These are phyloP conservation scores for Theileria annulata DNA, from an alignment of 169 alveolate species.

Conservation along the genomic window DNA sequence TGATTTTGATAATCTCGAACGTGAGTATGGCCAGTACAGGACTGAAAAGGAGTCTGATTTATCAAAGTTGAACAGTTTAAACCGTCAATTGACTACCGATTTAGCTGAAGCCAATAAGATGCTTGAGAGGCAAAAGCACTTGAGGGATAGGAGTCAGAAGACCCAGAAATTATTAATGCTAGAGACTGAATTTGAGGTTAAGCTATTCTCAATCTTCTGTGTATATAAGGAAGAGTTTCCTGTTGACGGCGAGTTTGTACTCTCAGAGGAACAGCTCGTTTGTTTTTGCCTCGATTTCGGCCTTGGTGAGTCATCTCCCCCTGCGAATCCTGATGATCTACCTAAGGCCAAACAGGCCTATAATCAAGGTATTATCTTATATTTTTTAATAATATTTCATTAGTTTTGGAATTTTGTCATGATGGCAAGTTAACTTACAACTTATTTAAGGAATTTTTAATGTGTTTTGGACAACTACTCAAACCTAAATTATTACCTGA, in stretches of 20 bases:
- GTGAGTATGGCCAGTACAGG: constrained; percentile 2
- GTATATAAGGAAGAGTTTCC: constrained; percentile 31
- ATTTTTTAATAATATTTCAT: background rate
- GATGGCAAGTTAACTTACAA: constrained; percentile 15
- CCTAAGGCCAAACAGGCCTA: constrained; percentile 58
- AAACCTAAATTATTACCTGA: constrained; percentile 56
- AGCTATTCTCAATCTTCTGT: constrained; percentile 45
- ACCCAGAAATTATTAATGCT: constrained; percentile 30
- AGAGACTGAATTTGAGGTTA: constrained; percentile 48
- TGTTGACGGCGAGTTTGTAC: constrained; percentile 57
- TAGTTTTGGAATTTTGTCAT: background rate
- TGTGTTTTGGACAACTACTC: constrained; percentile 36
- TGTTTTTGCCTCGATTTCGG: constrained; percentile 60
- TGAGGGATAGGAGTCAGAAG: background rate
- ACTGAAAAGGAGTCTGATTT: background rate
- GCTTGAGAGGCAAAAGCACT: background rate
- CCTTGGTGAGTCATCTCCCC: constrained; percentile 19
- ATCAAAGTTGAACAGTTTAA: background rate
- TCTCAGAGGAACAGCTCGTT: constrained; percentile 45
- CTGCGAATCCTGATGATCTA: constrained; percentile 14
- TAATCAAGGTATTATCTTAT: constrained; percentile 21
- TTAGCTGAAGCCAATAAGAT: constrained; percentile 9
- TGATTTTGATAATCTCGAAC: background rate
- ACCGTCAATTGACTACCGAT: background rate
- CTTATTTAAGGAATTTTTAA: constrained; percentile 54